Conservation (phyloP, 2,329 filamentous ascomycete species). For the Pyrenochaeta sp. region DNA sequence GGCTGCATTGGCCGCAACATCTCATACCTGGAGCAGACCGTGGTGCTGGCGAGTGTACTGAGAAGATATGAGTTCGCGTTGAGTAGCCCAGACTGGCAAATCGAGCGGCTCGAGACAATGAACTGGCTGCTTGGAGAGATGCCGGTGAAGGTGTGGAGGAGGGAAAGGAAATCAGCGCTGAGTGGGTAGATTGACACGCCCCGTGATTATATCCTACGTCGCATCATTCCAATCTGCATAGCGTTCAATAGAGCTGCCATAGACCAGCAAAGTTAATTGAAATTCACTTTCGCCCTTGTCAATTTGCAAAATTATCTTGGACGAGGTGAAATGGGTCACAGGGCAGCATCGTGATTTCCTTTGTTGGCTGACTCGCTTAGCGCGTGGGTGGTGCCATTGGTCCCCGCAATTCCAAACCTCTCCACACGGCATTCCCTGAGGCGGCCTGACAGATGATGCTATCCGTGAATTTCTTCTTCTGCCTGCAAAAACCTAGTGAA, state of each 20-base stretch:
- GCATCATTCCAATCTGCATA: not conserved
- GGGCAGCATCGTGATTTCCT: not conserved
- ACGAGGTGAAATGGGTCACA: not conserved
- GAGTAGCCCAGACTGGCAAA: slow-evolving; percentile 44
- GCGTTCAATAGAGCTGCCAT: not conserved
- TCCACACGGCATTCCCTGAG: slow-evolving; percentile 2
- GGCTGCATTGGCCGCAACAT: slow-evolving; percentile 44
- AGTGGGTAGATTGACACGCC: slow-evolving; percentile 9
- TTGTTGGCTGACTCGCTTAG: slow-evolving; percentile 10
- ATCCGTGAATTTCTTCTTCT: not conserved
- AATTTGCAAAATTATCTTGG: no score
- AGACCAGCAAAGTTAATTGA: no score
- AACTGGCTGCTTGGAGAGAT: slow-evolving; percentile 50
- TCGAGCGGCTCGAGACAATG: slow-evolving; percentile 48
- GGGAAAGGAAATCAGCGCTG: slow-evolving; percentile 24
- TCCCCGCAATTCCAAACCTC: slow-evolving; percentile 16
- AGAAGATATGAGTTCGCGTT: slow-evolving; percentile 51
- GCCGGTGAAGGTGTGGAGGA: slow-evolving; percentile 50
- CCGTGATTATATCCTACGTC: not conserved
- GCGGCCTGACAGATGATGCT: not conserved
- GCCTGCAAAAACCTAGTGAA: not conserved
- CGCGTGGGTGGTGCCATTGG: slow-evolving; percentile 9
- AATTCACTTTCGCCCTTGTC: no score
- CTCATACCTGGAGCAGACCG: slow-evolving; percentile 42
- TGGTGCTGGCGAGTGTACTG: slow-evolving; percentile 44